Evolutionary conservation across 345 rosid species (phyloP), one percentile per base, ranked within the genome.

Genomic region (Anastatica hierochuntica): DNA sequence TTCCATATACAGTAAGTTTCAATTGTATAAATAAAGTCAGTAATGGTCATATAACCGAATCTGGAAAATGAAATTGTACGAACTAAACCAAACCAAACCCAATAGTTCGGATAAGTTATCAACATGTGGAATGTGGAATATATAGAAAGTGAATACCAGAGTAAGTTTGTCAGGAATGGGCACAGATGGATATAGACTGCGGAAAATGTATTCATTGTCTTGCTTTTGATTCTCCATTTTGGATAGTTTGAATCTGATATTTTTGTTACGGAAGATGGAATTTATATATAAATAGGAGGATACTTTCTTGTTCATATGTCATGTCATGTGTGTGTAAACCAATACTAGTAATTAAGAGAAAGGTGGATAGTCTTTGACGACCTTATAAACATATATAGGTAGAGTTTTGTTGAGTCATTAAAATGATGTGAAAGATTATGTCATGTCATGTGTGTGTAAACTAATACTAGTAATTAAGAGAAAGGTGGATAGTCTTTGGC

Each of bases 81-180:
- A 21, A 21, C 24, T 5, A 21, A 21, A 21, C 24, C 5, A 2
- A 21, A 21, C 5, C 24, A 21, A 21, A 21, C 24, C 2, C 2
- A 21, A 21, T 21, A 21, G 5, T 2, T 21, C n/a, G n/a, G n/a
- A n/a, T n/a, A n/a, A n/a, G n/a, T n/a, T n/a, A n/a, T 21, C 24
- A 2, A 21, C 3, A 21, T 2, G 0, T 21, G 24, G 24, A 21
- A 21, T 2, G 24, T 21, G 5, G 3, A 21, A 21, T 27, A 27
- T 27, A 27, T 4, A 27, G 2, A 27, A 27, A 27, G 31, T 27
- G 31, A 7, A 27, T 27, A 27, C 31, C 8, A 27, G 31, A 27
- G 88, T 83, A 49, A 77, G 15, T 42, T 80, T 62, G 23, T 75
- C 76, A 0, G 89, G 96, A 42, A 92, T 80, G 0, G 81, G 71